A percentile compares a stretch with the other conserved stretches of the same genome.
These are phyloP conservation scores for Scutellaria barbata DNA, from an alignment of 257 asterid species.

Conservation along the genomic window DNA sequence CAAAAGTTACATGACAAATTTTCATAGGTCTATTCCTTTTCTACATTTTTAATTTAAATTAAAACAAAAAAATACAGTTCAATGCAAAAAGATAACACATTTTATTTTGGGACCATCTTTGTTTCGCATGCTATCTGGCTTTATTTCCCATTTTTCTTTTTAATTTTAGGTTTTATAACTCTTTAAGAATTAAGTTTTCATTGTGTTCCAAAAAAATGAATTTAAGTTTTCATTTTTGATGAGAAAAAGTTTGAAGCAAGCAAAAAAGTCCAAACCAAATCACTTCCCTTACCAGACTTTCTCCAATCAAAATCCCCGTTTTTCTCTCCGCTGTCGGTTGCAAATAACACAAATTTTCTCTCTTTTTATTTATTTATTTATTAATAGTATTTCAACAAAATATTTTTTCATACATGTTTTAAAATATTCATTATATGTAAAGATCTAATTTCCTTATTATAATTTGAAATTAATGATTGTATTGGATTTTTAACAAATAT, in stretches of 20 bases:
- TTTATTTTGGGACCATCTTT: neutral
- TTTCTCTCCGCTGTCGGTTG: conserved; percentile 28
- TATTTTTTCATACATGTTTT: too few relatives aligned
- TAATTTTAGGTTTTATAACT: neutral
- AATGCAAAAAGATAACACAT: too few relatives aligned
- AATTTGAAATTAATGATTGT: too few relatives aligned
- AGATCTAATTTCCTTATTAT: too few relatives aligned
- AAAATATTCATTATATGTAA: too few relatives aligned
- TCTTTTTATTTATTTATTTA: neutral
- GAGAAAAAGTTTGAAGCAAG: neutral
- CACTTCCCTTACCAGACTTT: conserved; percentile 14
- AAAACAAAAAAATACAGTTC: too few relatives aligned
- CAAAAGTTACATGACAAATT: too few relatives aligned
- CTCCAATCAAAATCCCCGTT: conserved; percentile 22
- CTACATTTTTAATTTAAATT: too few relatives aligned
- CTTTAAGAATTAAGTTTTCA: neutral
- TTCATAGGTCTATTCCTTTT: too few relatives aligned
- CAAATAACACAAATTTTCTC: neutral
- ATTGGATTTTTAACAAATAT: too few relatives aligned
- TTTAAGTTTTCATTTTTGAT: neutral
- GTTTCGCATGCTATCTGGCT: neutral
- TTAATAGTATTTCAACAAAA: too few relatives aligned
- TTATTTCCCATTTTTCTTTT: neutral
- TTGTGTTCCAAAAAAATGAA: neutral
- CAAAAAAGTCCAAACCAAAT: conserved; percentile 15